Base-by-base conservation (phyloP, 306 rosid genomes). In the Albizia julibrissin region DNA sequence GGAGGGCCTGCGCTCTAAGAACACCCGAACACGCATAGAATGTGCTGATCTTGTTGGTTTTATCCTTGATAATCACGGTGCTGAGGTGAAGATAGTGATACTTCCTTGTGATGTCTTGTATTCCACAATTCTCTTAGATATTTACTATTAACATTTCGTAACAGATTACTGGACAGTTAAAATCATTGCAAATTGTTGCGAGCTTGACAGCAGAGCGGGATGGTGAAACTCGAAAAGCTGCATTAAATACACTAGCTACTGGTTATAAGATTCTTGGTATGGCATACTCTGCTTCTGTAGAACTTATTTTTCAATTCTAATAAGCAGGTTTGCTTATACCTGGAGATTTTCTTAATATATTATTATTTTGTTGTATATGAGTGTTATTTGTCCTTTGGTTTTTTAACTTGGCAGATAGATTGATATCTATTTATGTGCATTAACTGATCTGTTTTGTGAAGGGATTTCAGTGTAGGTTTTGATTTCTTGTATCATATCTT, bases 181-280 rank as follows among this genome's bases (percentile, higher is more conserved):
- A 94, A 72, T 94, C 97, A 26, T 82, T 96, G 89, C 99, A 96
- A 91, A 85, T 87, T 65, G 98, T 96, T 86, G 98, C 99, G 40
- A 90, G 97, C 91, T 91, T 96, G 89, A 96, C 99, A 0, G 91
- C 97, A 10, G 99, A 93, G 75, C 91, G 99, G 62, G 99, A 96
- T 88, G 97, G 97, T 81, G 99, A 96, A 82, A 91, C 83, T 72
- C 87, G 99, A 88, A 96, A 96, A 85, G 98, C 99, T 85, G 98
- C 99, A 76, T 87, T 96, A 73, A 96, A 94, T 91, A 85, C 98
- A 2, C 91, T 96, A 21, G 99, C 99, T 73, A 92, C 97, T 58
- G 95, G 99, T 78, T 96, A 96, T 87, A 96, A 96, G 92, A 90
- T 96, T 87, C 97, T 96, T 74, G 99, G 99, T 96, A 89, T 83